Base-by-base conservation (phyloP, 495 filamentous ascomycete species). In the Penicillium fimorum region DNA sequence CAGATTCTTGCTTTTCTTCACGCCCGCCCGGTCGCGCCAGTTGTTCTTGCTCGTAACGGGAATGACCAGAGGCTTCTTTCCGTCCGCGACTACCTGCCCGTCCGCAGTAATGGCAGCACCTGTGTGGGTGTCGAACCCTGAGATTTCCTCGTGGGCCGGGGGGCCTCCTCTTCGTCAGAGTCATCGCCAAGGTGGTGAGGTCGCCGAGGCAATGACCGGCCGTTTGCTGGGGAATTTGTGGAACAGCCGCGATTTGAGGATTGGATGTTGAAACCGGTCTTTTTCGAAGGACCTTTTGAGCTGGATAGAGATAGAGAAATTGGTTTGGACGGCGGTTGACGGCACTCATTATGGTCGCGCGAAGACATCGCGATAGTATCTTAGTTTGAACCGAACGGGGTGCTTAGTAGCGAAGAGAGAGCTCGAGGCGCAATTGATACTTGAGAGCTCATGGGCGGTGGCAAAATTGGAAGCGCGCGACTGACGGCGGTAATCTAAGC, bases 11-110 rank as follows among this genome's bases (percentile, higher is more conserved):
- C 76, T 76, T 50, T 81, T 82, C 50, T 75, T 75, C 44, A 85
- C 52, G 9, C 74, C 75, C 1, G 75, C 58, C 11, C 76, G 67
- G 54, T 85, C 85, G 62, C 84, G 83, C 88, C 88, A 90, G 65
- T 91, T 84, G 47, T 86, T 83, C 66, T 87, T 89, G 67, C 79
- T 80, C 54, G 85, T 77, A 12, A 80, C 79, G 12, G 77, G 76
- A 50, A 94, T 94, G 24, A 90, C 79, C 24, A 89, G 71, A 12
- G 81, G 79, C 48, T 70, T 66, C 46, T 80, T 76, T 15, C 62
- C 69, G 32, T 71, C 56, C 37, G 58, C 66, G 9, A 62, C 58
- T 29, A 60, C 50, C 15, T 57, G 35, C 13, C 67, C 68, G 30
- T 77, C 71, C 30, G 72, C 70, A 11, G 74, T 68, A 40, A 87